Base-by-base conservation (phyloP, 768 basidiomycete species). In the Fistulinella prunicolor region DNA sequence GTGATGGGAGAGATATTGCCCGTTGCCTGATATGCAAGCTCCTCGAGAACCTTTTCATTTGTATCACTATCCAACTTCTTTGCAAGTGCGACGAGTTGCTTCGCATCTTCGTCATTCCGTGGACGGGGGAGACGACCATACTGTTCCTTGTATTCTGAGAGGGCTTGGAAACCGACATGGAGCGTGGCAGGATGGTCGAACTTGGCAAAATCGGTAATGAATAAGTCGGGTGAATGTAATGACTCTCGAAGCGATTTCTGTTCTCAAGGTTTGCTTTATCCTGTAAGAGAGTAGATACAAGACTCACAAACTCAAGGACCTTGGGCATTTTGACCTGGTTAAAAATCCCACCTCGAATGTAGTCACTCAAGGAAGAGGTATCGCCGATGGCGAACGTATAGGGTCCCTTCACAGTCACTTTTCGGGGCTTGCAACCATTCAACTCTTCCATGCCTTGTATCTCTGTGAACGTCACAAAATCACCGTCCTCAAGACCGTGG, bases 311-410 rank as follows among this genome's bases (percentile, higher is more conserved):
- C 65, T 93, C 82, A 41, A 97, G 73, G 42, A 93, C 78, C 72
- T 95, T 98, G 9, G 96, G 96, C 93, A 97, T 95, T 73, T 98
- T 99, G 54, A 98, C 94, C 68, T 99, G 96, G 7, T 90, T 93
- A 67, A 97, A 99, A 52, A 94, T 87, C 30, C 96, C 96, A 21
- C 95, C 96, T 23, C 81, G 64, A 56, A 84, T 81, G 70, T 98
- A 98, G 38, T 80, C 75, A 22, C 83, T 76, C 10, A 96, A 64
- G 29, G 77, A 77, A 24, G 84, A 80, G 3, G 94, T 97, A 65
- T 96, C 91, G 3, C 96, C 95, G 48, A 99, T 95, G 24, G 86
- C 75, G 70, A 99, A 99, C 1, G 96, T 97, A 65, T 98, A 99
- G 0, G 96, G 96, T 3, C 95, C 96, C 62, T 95, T 98, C 53